A percentile compares a stretch with the other conserved stretches of the same genome.
Conservation (phyloP, 2,329 filamentous ascomycete species). For the Cyphellophora europaea region DNA sequence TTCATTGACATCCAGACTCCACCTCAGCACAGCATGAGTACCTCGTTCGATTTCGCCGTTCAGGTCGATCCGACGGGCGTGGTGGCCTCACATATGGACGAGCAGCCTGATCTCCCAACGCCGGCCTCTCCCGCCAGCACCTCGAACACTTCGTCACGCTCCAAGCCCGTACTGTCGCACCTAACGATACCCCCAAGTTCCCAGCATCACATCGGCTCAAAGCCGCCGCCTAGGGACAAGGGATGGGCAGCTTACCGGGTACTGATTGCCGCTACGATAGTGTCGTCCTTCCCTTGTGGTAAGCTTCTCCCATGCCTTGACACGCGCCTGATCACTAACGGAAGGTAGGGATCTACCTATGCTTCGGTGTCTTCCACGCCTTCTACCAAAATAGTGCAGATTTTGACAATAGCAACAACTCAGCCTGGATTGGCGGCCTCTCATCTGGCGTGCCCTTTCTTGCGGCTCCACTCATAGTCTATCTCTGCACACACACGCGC, state of each 20-base stretch:
- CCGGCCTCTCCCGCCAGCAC: no score
- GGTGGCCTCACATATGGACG: no score
- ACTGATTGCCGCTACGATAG: constrained; percentile 2
- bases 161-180: no score
- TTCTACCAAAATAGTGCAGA: constrained; percentile 7
- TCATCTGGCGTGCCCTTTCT: constrained; percentile 3
- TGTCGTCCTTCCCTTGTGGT: constrained; percentile 6
- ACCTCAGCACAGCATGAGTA: no score
- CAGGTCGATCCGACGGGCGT: no score
- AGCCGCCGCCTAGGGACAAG: constrained; percentile 1
- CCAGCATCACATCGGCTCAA: constrained; percentile 1
- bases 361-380: constrained; percentile 11
- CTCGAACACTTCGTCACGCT: no score
- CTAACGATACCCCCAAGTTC: no score
- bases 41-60: no score
- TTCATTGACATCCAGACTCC: no score
- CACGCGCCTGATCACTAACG: neutral
- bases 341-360: constrained; percentile 5
- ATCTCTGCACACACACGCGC: constrained; percentile 1
- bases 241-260: constrained; percentile 3
- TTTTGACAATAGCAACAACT: neutral
- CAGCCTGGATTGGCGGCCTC: constrained; percentile 10
- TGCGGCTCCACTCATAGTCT: constrained; percentile 3
- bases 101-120: no score
- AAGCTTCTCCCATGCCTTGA: neutral